These are phyloP conservation scores for Nicotiana paniculata DNA, from an alignment of 257 asterid species.

Conservation along the genomic window DNA sequence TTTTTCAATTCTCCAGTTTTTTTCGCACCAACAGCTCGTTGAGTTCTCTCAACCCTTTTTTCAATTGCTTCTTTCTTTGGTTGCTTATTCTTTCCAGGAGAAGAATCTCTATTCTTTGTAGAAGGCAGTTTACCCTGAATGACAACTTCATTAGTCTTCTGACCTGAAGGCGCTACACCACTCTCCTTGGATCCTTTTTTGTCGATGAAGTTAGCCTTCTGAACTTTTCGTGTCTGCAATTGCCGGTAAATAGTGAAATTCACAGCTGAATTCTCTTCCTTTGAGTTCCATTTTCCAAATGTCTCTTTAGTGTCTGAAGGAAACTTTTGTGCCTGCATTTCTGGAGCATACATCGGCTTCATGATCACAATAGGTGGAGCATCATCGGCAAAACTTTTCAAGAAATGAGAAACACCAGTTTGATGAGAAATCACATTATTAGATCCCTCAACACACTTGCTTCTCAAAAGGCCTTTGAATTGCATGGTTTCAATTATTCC, in stretches of 20 bases:
- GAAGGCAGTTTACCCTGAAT: neutral
- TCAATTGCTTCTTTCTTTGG: neutral
- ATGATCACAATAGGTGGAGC: slow-evolving; percentile 31
- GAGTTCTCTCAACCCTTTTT: neutral
- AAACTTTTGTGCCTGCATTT: slow-evolving; percentile 6
- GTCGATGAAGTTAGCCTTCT: neutral
- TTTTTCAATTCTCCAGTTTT: slow-evolving; percentile 6
- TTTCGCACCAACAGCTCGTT: neutral
- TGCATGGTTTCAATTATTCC: slow-evolving; percentile 50
- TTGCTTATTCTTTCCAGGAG: slow-evolving; percentile 3
- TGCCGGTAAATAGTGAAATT: neutral
- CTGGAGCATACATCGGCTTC: slow-evolving; percentile 1
- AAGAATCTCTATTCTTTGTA: neutral
- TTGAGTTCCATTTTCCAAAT: neutral
- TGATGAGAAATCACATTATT: slow-evolving; percentile 2
- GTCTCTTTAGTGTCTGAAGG: neutral
- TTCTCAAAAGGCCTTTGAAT: slow-evolving; percentile 48
- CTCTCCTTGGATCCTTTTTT: slow-evolving; percentile 6
- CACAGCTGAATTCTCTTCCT: neutral
- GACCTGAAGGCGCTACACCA: neutral
- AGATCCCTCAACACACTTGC: slow-evolving; percentile 18
- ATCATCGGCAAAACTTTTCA: slow-evolving; percentile 15
- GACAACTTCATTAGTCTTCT: neutral
- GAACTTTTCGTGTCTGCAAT: neutral
- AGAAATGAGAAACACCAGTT: slow-evolving; percentile 14